Conservation (phyloP, 768 basidiomycete genomes). For the Boletus edulis region DNA sequence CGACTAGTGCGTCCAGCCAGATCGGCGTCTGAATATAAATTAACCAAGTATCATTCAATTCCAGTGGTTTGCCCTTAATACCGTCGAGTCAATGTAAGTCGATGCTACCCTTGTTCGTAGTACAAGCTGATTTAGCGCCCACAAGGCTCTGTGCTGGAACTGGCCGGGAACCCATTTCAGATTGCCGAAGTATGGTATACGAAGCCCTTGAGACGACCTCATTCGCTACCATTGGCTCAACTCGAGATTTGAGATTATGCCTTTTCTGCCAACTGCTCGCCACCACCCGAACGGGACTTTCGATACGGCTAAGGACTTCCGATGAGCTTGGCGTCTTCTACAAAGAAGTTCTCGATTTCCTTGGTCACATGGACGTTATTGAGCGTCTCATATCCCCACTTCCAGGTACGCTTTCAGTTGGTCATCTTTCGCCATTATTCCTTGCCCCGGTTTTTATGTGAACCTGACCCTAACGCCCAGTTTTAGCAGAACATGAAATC, state of each 20-base stretch:
- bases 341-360: conserved; percentile 32
- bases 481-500: conserved; percentile 40
- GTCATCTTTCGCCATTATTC: neutral
- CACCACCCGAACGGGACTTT: conserved; percentile 31
- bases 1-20: conserved; percentile 33
- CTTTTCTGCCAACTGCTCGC: conserved; percentile 36
- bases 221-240: conserved; percentile 16
- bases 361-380: conserved; percentile 35
- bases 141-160: conserved; percentile 42
- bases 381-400: conserved; percentile 38
- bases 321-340: conserved; percentile 33
- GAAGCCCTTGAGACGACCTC: conserved; percentile 31
- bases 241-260: conserved; percentile 38
- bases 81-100: conserved; percentile 39
- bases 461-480: conserved; percentile 31
- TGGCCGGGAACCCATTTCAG: conserved; percentile 39
- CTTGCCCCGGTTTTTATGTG: neutral
- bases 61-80: conserved; percentile 41
- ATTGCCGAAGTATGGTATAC: conserved; percentile 28
- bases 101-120: neutral
- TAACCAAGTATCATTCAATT: conserved; percentile 15
- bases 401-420: conserved; percentile 29
- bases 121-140: neutral
- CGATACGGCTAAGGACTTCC: conserved; percentile 27
- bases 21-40: conserved; percentile 5